phyloP scores from a whole-genome alignment of 164 flowering plant genomes.

The Aristolochia fimbriata region DNA sequence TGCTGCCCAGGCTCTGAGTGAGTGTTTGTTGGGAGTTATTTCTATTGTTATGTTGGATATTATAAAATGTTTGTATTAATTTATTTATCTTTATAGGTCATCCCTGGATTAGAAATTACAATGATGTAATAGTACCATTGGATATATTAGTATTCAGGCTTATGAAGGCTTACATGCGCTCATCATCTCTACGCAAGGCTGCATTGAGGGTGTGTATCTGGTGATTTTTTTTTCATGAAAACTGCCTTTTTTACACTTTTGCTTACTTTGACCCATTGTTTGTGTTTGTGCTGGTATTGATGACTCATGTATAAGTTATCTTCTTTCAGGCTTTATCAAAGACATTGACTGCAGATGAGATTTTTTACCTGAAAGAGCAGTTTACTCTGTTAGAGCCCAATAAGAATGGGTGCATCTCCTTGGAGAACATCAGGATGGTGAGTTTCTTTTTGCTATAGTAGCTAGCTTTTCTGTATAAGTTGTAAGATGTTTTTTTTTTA shows the following conservation, averaged over 20 bases:
- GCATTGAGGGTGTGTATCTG: constrained; percentile 75
- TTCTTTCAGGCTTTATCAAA: constrained; percentile 64
- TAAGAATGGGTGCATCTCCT: constrained; percentile 49
- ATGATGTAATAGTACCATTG: constrained; percentile 50
- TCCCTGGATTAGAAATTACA: constrained; percentile 68
- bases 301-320: constrained; percentile 5
- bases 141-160: constrained; percentile 65
- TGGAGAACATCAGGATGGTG: constrained; percentile 61
- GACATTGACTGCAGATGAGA: constrained; percentile 67
- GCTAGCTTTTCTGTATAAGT: not conserved
- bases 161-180: constrained; percentile 75
- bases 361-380: constrained; percentile 67
- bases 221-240: not conserved
- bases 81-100: constrained; percentile 56
- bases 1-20: constrained; percentile 85
- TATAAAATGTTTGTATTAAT: not conserved
- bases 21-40: constrained; percentile 19
- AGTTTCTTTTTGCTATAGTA: constrained; percentile 9
- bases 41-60: not conserved
- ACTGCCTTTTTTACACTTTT: too few relatives aligned
- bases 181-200: constrained; percentile 89
- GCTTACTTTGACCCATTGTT: not conserved
- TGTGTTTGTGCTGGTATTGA: not conserved
- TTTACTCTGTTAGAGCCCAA: constrained; percentile 62
- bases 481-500: not conserved